phyloP scores from a whole-genome alignment of 148 eudicot genomes.

The Silene conica region DNA sequence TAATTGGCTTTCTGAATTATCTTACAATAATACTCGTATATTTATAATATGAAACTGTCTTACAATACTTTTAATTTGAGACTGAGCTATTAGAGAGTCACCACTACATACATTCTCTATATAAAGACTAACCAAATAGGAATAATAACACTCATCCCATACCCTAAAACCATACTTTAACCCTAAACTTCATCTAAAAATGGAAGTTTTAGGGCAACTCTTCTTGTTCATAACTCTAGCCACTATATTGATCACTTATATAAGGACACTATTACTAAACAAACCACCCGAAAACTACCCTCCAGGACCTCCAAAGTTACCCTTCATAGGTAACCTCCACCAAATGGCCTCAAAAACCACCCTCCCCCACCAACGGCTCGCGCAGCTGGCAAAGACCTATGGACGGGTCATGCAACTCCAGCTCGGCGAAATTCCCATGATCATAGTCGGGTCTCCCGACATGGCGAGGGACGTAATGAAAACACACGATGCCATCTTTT shows the following conservation, averaged over 20 bases:
- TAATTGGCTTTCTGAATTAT: no score
- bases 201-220: no score
- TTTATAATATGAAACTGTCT: no score
- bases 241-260: background rate
- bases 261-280: background rate
- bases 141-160: no score
- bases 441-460: conserved; percentile 18
- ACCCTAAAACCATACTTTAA: no score
- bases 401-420: conserved; percentile 25
- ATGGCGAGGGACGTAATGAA: conserved; percentile 22
- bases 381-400: conserved; percentile 10
- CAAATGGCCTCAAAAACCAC: conserved; percentile 17
- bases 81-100: no score
- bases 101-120: no score
- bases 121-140: no score
- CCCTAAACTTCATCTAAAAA: no score
- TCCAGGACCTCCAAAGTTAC: conserved; percentile 18
- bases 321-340: conserved; percentile 27
- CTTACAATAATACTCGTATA: no score
- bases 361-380: conserved; percentile 24
- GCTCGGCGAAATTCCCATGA: conserved; percentile 16
- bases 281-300: background rate
- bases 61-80: no score
- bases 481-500: conserved; percentile 26
- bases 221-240: no score